phyloP scores from a whole-genome alignment of 2,329 filamentous ascomycete genomes.

The Apiospora koreana region DNA sequence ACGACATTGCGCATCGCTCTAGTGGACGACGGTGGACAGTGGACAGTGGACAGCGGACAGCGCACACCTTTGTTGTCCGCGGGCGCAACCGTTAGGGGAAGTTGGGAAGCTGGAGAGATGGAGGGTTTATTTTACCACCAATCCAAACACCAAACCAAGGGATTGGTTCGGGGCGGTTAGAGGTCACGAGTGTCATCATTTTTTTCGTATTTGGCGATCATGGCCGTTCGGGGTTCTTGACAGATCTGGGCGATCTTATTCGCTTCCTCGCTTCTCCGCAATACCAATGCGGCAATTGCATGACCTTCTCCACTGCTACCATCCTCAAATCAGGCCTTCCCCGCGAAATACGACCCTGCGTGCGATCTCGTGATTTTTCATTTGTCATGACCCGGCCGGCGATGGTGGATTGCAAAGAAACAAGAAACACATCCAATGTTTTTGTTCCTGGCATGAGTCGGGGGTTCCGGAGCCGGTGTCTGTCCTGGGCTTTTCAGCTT shows the following conservation, averaged over 20 bases:
- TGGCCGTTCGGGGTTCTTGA: neutral
- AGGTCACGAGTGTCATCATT: neutral
- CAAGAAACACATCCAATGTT: neutral
- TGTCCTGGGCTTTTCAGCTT: neutral
- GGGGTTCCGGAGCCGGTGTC: neutral
- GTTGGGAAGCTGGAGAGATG: neutral
- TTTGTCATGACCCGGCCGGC: neutral
- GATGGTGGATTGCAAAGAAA: neutral
- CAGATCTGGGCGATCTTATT: neutral
- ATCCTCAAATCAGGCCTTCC: neutral
- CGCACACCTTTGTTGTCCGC: neutral
- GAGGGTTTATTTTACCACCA: neutral
- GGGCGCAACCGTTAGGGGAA: neutral
- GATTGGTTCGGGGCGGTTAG: neutral
- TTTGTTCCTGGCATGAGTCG: neutral
- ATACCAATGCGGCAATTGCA: neutral
- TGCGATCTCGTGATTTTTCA: neutral
- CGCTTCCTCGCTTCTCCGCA: neutral
- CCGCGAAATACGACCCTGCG: neutral
- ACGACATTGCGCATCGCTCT: conserved; percentile 3
- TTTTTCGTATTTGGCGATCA: neutral
- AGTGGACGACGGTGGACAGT: no score
- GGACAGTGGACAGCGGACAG: no score
- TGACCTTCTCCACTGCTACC: neutral
- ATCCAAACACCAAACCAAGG: neutral